Evolutionary conservation across 2,329 filamentous ascomycete genomes (phyloP), one percentile per base, ranked within the genome.

Genomic region (Diaporthe nobilis): DNA sequence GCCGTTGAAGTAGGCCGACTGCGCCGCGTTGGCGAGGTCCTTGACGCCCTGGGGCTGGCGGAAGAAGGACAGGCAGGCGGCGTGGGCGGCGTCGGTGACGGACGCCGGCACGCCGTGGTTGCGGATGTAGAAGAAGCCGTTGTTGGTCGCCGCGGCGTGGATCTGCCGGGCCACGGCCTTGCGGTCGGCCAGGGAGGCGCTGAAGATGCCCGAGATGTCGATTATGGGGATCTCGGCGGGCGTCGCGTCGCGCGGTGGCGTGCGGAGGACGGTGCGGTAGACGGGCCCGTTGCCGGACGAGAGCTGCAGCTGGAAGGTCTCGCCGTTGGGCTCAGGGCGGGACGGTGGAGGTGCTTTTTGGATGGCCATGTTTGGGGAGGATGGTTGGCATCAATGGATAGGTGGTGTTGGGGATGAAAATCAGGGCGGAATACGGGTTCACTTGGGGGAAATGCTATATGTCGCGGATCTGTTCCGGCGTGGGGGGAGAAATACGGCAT

Each of bases 61-160:
- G 81, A 91, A 90, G 79, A 90, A 90, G 3, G 82, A 79, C 4
- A 86, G 77, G 44, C 83, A 84, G 12, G 82, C 84, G 6, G 78
- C 71, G 37, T 84, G 82, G 0, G 83, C 84, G 1, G 79, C 75
- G 6, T 81, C 75, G 4, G 80, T 82, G 17, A 81, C 72, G 37
- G 80, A 78, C 1, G 82, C 55, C 0, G 84, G 75, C 34, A 90
- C 85, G 4, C 88, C 86, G 75, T 90, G 88, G 74, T 89, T 87
- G 76, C 83, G 84, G 75, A 90, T 84, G 81, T 90, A 90, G 81
- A 91, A 90, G 82, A 91, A 91, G 3, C 89, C 89, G 0, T 83
- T 89, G 51, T 85, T 87, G 20, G 86, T 85, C 3, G 88, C 86
- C 0, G 89, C 89, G 0, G 82, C 78, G 80, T 75, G 80, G 42